Evolutionary conservation across 371 early-diverging fungal species (phyloP).

Genomic region (Mucor sp.): DNA sequence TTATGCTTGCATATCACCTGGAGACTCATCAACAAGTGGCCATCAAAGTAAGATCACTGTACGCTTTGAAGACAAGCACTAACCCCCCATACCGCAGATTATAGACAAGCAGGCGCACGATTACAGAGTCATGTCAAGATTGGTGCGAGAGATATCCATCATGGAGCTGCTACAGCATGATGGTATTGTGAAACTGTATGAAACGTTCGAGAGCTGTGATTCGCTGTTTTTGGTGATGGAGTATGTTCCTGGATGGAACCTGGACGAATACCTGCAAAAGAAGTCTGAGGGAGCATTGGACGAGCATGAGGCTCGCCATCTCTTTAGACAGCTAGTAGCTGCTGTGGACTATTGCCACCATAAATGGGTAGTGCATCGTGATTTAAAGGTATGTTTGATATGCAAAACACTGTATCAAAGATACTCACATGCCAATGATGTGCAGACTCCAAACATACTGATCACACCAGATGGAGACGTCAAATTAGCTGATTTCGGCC

Average conservation of each 20-base stretch:
- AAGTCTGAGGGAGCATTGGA: conserved; percentile 40
- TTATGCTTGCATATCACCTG: conserved; percentile 79
- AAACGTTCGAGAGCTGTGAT: conserved; percentile 86
- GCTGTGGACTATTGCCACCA: conserved; percentile 76
- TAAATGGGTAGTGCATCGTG: conserved; percentile 77
- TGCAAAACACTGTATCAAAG: conserved; percentile 4
- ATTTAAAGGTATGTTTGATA: conserved; percentile 66
- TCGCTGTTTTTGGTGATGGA: conserved; percentile 78
- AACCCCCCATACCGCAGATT: conserved; percentile 35
- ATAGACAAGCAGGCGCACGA: conserved; percentile 85
- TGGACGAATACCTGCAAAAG: conserved; percentile 59
- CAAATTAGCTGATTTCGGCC: conserved; percentile 82
- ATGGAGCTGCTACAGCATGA: conserved; percentile 87
- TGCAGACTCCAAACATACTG: conserved; percentile 60
- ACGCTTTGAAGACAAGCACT: background rate
- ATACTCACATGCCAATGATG: background rate
- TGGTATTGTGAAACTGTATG: conserved; percentile 87
- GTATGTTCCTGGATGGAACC: conserved; percentile 60
- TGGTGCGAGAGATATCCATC: conserved; percentile 86
- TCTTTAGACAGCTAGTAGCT: conserved; percentile 72
- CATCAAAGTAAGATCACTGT: conserved; percentile 30
- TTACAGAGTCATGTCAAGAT: conserved; percentile 73
- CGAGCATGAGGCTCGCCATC: conserved; percentile 67
- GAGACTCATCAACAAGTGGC: conserved; percentile 58
- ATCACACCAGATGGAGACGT: conserved; percentile 54